Evolutionary conservation across 1,139 yeast genomes (phyloP), one percentile per base, ranked within the genome.

Genomic region (Casaregolazyma suthepensis): DNA sequence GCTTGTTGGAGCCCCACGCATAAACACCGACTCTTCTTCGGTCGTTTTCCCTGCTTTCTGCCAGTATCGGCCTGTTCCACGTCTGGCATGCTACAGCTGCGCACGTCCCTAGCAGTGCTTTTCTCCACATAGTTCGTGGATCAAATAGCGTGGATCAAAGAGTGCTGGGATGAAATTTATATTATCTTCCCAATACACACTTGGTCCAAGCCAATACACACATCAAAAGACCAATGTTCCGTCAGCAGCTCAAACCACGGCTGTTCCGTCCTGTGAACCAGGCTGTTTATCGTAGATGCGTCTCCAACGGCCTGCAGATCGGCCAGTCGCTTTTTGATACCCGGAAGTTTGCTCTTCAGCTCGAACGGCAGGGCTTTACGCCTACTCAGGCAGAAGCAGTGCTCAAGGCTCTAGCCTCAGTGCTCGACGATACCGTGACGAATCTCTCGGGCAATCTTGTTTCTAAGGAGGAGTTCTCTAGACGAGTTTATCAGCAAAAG

Each of bases 401-500:
- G 0, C 87, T 91, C 5, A 78, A 76, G 45, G 83, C 91, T 1
- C 83, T 93, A 57, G 78, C 86, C 51, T 78, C 80, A 50, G 91
- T 96, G 1, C 79, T 93, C 46, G 85, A 85, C 63, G 95, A 89
- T 60, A 95, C 96, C 7, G 83, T 90, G 19, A 78, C 79, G 45
- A 81, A 87, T 52, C 82, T 90, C 29, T 83, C 93, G 19, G 77
- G 82, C 49, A 87, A 86, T 63, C 73, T 91, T 54, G 95, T 91
- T 17, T 81, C 90, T 42, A 85, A 88, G 62, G 96, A 90, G 62
- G 82, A 84, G 45, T 76, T 91, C 49, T 82, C 89, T 18, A 83
- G 93, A 57, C 80, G 91, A 61, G 85, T 96, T 6, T 93, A 93
- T 69, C 96, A 91, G 66, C 99, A 93, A 64, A 88, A 93, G 64